These are phyloP conservation scores for Solanum pennellii DNA, from an alignment of 257 asterid species.

Conservation along the genomic window DNA sequence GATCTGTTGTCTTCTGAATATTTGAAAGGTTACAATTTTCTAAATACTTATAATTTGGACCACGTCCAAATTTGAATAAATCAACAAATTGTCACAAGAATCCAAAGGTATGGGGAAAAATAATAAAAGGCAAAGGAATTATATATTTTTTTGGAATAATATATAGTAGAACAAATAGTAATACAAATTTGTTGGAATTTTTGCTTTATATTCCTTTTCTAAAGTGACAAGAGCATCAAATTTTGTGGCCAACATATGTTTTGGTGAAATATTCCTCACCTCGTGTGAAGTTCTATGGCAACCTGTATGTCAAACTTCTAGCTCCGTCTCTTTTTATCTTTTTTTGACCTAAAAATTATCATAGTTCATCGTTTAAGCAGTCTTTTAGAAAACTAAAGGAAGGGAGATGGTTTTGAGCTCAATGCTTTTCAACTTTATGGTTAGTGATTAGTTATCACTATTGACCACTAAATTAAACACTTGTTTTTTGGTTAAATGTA, in stretches of 20 bases:
- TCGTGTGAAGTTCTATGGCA: constrained; percentile 29
- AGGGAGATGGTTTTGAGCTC: not conserved
- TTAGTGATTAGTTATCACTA: not conserved
- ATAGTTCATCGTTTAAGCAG: not conserved
- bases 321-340: not conserved
- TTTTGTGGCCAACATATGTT: not conserved
- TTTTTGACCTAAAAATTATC: not conserved
- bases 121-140: not conserved
- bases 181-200: not conserved
- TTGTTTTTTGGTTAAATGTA: not conserved
- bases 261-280: constrained; percentile 63
- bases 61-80: constrained; percentile 12
- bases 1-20: not conserved
- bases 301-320: not conserved
- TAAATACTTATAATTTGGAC: constrained; percentile 19
- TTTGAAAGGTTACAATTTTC: constrained; percentile 6
- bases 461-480: not conserved
- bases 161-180: not conserved
- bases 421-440: not conserved
- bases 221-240: constrained; percentile 3
- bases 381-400: not conserved
- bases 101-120: not conserved
- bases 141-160: constrained; percentile 14
- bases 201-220: constrained; percentile 3
- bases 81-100: constrained; percentile 1